Evolutionary conservation across 176 grass and related monocot species (phyloP).

Genomic region (Pontederia crassipes): DNA sequence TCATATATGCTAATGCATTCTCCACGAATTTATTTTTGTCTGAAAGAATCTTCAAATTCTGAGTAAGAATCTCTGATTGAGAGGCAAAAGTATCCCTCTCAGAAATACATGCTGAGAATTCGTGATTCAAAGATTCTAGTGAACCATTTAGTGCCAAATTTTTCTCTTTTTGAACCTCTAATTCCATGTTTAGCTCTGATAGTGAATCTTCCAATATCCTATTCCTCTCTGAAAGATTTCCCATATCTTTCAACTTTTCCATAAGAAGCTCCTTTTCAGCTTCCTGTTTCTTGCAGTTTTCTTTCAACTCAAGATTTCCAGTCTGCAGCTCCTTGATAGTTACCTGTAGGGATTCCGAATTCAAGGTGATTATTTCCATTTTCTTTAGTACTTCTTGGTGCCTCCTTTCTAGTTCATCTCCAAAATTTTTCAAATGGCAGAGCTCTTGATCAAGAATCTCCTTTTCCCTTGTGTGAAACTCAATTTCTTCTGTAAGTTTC

Average conservation of each 20-base stretch:
- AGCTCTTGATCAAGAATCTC: constrained; percentile 14
- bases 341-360: constrained; percentile 18
- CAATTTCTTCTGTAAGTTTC: constrained; percentile 10
- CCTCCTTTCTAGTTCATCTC: constrained; percentile 43
- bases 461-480: constrained; percentile 5
- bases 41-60: constrained; percentile 15
- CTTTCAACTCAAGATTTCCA: constrained; percentile 60
- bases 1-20: constrained; percentile 23
- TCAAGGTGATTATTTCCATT: constrained; percentile 25
- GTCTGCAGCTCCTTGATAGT: constrained; percentile 44
- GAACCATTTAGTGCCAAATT: constrained; percentile 42
- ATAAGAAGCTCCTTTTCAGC: constrained; percentile 54
- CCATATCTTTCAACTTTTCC: constrained; percentile 48
- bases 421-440: constrained; percentile 15
- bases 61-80: constrained; percentile 1
- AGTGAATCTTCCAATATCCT: constrained; percentile 61
- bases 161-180: constrained; percentile 48
- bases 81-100: constrained; percentile 24
- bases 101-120: constrained; percentile 11
- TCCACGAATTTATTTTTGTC: constrained; percentile 30
- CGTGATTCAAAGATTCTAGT: constrained; percentile 21
- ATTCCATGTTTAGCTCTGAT: constrained; percentile 56
- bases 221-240: constrained; percentile 62
- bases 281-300: constrained; percentile 54
- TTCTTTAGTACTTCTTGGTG: constrained; percentile 34